Conservation (phyloP, 768 basidiomycete genomes). For the Scleroderma bovista region DNA sequence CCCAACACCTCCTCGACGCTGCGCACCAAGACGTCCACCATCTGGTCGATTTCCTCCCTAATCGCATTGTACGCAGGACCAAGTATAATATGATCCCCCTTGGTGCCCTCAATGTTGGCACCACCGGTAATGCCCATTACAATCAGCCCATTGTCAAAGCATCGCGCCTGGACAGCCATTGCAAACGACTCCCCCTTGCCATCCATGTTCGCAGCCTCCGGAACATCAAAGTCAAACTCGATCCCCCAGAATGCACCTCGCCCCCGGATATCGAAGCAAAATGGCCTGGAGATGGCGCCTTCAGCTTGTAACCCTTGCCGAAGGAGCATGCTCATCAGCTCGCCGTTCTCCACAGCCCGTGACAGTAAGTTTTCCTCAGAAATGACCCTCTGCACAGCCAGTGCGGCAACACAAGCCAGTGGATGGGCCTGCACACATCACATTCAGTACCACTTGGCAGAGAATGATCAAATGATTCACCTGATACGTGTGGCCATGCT, state of each 20-base stretch:
- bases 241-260: slow-evolving; percentile 80
- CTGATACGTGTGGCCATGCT: slow-evolving; percentile 86
- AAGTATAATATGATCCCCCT: slow-evolving; percentile 69
- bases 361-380: slow-evolving; percentile 62
- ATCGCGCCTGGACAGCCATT: slow-evolving; percentile 63
- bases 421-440: slow-evolving; percentile 55
- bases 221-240: slow-evolving; percentile 66
- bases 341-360: slow-evolving; percentile 55
- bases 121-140: slow-evolving; percentile 74
- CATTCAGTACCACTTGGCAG: neutral
- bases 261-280: slow-evolving; percentile 76
- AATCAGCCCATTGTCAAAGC: slow-evolving; percentile 60
- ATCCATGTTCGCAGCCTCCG: slow-evolving; percentile 38
- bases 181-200: slow-evolving; percentile 56
- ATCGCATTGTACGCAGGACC: slow-evolving; percentile 80
- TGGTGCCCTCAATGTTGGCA: slow-evolving; percentile 59
- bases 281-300: slow-evolving; percentile 55
- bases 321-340: slow-evolving; percentile 54
- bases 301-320: slow-evolving; percentile 48
- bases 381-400: slow-evolving; percentile 78
- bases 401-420: slow-evolving; percentile 67
- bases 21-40: slow-evolving; percentile 59
- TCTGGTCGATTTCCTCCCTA: slow-evolving; percentile 58
- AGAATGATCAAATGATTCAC: slow-evolving; percentile 28
- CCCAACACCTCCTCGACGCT: slow-evolving; percentile 61